A percentile compares a stretch with the other conserved stretches of the same genome.
Conservation (phyloP, 768 basidiomycete genomes). For the Lepiota brunneoincarnata region DNA sequence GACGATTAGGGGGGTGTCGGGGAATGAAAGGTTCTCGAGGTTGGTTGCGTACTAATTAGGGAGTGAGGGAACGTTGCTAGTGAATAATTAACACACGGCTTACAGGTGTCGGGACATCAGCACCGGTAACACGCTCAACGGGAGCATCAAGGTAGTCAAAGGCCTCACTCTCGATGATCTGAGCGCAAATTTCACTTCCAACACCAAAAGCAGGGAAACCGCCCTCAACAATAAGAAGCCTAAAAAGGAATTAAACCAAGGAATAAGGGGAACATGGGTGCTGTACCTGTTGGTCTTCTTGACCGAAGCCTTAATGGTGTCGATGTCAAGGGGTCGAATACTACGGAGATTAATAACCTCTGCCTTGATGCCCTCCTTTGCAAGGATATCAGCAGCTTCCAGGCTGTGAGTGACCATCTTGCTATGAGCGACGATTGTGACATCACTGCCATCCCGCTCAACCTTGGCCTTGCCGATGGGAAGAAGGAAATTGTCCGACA, state of each 20-base stretch:
- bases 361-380: constrained; percentile 95
- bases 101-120: constrained; percentile 93
- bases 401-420: constrained; percentile 96
- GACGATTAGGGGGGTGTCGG: constrained; percentile 84
- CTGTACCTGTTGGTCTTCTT: constrained; percentile 96
- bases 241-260: constrained; percentile 25
- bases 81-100: constrained; percentile 10
- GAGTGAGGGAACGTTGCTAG: not conserved
- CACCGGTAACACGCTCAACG: constrained; percentile 96
- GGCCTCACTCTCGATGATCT: constrained; percentile 95
- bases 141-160: constrained; percentile 99
- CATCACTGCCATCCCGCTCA: constrained; percentile 87
- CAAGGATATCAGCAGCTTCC: constrained; percentile 90
- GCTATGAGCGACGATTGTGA: constrained; percentile 97
- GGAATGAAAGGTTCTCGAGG: constrained; percentile 91
- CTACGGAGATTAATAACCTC: constrained; percentile 97
- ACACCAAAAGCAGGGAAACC: constrained; percentile 99
- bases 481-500: constrained; percentile 92
- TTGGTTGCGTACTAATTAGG: constrained; percentile 76
- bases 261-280: not conserved
- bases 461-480: constrained; percentile 98
- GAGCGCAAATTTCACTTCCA: constrained; percentile 97
- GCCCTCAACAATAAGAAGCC: constrained; percentile 92
- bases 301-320: constrained; percentile 93
- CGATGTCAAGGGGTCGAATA: constrained; percentile 96